Evolutionary conservation across 2,329 filamentous ascomycete species (phyloP).

Genomic region (Claviceps capensis): DNA sequence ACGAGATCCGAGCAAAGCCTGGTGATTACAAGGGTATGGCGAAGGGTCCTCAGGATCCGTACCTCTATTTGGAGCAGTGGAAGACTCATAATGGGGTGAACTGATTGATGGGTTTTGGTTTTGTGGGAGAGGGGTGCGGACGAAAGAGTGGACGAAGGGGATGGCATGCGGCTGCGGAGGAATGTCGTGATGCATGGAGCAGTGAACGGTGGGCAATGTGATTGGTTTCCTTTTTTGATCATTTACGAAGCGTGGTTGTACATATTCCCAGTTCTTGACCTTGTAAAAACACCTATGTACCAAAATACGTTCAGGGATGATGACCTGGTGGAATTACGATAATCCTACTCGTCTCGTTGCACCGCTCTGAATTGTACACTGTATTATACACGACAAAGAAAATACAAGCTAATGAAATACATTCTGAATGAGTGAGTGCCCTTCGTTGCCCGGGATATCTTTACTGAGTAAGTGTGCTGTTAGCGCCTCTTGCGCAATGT

Average conservation of each 20-base stretch:
- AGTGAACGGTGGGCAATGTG: neutral
- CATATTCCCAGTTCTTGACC: neutral
- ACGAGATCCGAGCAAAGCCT: constrained; percentile 36
- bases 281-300: neutral
- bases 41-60: constrained; percentile 44
- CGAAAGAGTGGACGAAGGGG: neutral
- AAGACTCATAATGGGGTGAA: constrained; percentile 53
- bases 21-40: constrained; percentile 41
- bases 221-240: neutral
- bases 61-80: constrained; percentile 50
- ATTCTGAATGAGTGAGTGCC: constrained; percentile 2
- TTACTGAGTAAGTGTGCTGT: neutral
- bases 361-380: neutral
- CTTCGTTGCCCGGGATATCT: constrained; percentile 8
- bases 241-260: neutral
- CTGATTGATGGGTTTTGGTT: constrained; percentile 17
- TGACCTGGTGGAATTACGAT: neutral
- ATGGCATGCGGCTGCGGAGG: neutral
- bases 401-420: neutral
- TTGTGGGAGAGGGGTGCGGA: no score
- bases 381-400: neutral
- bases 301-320: neutral
- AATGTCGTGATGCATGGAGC: neutral
- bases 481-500: neutral
- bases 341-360: neutral